A percentile compares a stretch with the other conserved stretches of the same genome.
phyloP scores from a whole-genome alignment of 805 yeast genomes.

The Blastobotrys muscicola region DNA sequence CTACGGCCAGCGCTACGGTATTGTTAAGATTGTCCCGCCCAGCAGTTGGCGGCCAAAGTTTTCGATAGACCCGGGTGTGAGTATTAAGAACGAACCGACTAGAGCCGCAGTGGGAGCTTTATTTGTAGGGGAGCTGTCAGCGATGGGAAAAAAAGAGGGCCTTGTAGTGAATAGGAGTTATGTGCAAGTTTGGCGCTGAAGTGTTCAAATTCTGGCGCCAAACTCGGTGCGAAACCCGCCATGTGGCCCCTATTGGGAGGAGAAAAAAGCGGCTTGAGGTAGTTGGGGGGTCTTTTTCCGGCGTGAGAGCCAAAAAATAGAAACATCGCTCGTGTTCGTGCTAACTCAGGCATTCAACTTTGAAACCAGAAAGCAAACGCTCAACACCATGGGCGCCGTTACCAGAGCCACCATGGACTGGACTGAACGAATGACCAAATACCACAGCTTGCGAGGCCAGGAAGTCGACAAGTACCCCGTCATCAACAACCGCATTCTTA shows the following conservation, averaged over 20 bases:
- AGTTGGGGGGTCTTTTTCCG: too few species aligned
- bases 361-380: conserved; percentile 26
- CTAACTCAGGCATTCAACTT: conserved; percentile 21
- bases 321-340: background rate
- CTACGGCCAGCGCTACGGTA: conserved; percentile 56
- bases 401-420: conserved; percentile 27
- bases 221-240: too few species aligned
- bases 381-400: conserved; percentile 28
- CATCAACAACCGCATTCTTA: conserved; percentile 19
- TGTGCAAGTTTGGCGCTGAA: too few species aligned
- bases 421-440: conserved; percentile 26
- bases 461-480: conserved; percentile 15
- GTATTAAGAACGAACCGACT: background rate
- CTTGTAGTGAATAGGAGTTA: too few species aligned
- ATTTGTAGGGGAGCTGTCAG: too few species aligned
- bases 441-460: conserved; percentile 22
- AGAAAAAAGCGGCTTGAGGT: too few species aligned
- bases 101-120: background rate
- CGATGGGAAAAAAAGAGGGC: too few species aligned
- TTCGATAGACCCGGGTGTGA: conserved; percentile 23
- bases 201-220: too few species aligned
- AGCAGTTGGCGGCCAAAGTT: conserved; percentile 33
- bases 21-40: conserved; percentile 67
- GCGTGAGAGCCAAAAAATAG: too few species aligned
- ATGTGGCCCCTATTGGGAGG: too few species aligned